Conservation (phyloP, 768 basidiomycete species). For the Leucocoprinus sp. region DNA sequence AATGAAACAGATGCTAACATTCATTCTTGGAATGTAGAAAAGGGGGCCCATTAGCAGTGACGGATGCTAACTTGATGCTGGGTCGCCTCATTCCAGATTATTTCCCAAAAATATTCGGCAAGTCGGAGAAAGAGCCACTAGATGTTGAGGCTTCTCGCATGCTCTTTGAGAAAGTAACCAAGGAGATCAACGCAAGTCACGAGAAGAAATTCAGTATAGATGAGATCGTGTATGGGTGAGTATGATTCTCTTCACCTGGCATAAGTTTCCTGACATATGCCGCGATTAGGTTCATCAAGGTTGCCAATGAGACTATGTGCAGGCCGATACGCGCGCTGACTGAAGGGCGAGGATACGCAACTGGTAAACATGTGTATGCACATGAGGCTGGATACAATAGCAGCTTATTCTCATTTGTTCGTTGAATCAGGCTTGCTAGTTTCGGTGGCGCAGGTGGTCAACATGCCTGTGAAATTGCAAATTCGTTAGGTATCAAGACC, state of each 20-base stretch:
- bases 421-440: constrained; percentile 57
- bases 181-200: constrained; percentile 61
- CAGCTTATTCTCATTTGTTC: not conserved
- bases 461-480: constrained; percentile 89
- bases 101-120: constrained; percentile 94
- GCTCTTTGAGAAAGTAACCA: constrained; percentile 61
- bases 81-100: constrained; percentile 84
- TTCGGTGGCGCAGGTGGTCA: constrained; percentile 91
- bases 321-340: constrained; percentile 87
- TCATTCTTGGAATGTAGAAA: constrained; percentile 41
- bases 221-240: constrained; percentile 84
- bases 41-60: constrained; percentile 85
- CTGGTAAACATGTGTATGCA: constrained; percentile 58
- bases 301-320: constrained; percentile 96
- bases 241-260: constrained; percentile 1
- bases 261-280: not conserved
- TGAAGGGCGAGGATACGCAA: constrained; percentile 82
- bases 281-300: constrained; percentile 76
- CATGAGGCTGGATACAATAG: not conserved
- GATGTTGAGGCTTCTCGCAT: constrained; percentile 62
- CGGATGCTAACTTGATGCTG: constrained; percentile 86
- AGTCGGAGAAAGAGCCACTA: constrained; percentile 76
- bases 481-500: constrained; percentile 76
- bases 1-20: not conserved
- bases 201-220: constrained; percentile 59